These are phyloP conservation scores for Funneliformis geosporum DNA, from an alignment of 192 early-diverging fungal genomes.

Conservation along the genomic window DNA sequence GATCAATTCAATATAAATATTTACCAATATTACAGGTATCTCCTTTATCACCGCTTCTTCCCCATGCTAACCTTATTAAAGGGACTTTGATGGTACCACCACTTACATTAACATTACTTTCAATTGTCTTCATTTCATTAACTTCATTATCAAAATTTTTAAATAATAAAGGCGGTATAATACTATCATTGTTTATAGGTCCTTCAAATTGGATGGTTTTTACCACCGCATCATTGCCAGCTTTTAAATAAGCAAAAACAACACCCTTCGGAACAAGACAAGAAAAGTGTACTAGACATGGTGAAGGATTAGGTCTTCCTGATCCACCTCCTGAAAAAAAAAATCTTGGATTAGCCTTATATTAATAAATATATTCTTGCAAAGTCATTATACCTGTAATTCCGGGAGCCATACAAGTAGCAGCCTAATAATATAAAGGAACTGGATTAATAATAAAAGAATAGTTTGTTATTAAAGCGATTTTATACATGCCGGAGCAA, in stretches of 20 bases:
- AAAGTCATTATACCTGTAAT: constrained; percentile 42
- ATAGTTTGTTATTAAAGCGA: neutral
- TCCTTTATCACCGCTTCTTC: constrained; percentile 67
- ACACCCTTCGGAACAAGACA: constrained; percentile 52
- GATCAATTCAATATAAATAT: neutral
- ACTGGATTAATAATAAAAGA: neutral
- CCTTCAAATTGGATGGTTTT: constrained; percentile 32
- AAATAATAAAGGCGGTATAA: constrained; percentile 34
- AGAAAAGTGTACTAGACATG: constrained; percentile 64
- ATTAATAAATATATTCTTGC: neutral
- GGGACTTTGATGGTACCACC: constrained; percentile 40
- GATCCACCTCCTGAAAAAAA: constrained; percentile 47
- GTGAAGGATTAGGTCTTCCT: constrained; percentile 57
- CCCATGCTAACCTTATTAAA: constrained; percentile 60
- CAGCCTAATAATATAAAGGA: constrained; percentile 36
- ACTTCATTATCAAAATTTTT: constrained; percentile 19
- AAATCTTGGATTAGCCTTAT: constrained; percentile 25
- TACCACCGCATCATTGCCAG: constrained; percentile 40
- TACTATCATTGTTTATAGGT: constrained; percentile 39
- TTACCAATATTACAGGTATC: constrained; percentile 56
- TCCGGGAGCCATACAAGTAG: constrained; percentile 59
- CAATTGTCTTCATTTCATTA: constrained; percentile 15
- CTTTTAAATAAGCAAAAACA: constrained; percentile 42
- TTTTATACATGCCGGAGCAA: constrained; percentile 45
- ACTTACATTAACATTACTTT: constrained; percentile 31